Percentiles rank a stretch among this genome's conserved stretches.
Evolutionary conservation across 164 flowering plant genomes (phyloP).

Genomic region (Nymphaea thermarum): DNA sequence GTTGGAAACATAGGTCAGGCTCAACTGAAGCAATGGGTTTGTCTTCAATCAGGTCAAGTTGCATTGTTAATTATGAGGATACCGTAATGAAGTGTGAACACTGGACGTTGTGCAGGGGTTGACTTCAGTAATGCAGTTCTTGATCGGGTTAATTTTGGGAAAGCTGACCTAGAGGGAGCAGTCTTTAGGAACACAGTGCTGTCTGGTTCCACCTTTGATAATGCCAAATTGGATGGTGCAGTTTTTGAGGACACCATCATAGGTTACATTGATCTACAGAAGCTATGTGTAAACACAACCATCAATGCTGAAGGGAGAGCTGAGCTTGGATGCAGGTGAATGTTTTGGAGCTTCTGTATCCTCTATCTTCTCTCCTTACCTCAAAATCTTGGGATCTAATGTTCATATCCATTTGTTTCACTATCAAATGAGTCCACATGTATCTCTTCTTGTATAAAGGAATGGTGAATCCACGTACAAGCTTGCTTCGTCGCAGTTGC

Average conservation of each 20-base stretch:
- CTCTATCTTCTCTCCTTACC: not conserved
- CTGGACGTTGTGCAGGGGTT: slow-evolving; percentile 26
- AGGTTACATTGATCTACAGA: slow-evolving; percentile 92
- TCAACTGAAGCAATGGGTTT: too few relatives aligned
- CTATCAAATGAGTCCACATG: too few relatives aligned
- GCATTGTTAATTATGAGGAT: too few relatives aligned
- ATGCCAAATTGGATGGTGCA: slow-evolving; percentile 61
- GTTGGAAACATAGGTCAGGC: too few relatives aligned
- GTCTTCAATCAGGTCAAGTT: too few relatives aligned
- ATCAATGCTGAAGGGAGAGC: slow-evolving; percentile 50
- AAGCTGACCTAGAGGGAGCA: slow-evolving; percentile 79
- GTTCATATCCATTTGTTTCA: too few relatives aligned
- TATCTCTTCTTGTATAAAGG: too few relatives aligned
- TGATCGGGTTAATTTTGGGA: slow-evolving; percentile 78
- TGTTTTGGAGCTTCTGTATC: not conserved
- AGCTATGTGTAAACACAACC: slow-evolving; percentile 55
- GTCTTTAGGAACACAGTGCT: slow-evolving; percentile 65
- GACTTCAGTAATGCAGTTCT: slow-evolving; percentile 87
- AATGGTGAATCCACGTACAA: too few relatives aligned
- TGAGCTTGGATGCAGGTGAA: slow-evolving; percentile 67
- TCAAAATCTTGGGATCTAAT: not conserved
- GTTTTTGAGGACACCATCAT: slow-evolving; percentile 90
- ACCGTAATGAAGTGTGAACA: too few relatives aligned
- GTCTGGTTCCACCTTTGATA: slow-evolving; percentile 80
- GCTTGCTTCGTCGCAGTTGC: too few relatives aligned